A percentile compares a stretch with the other conserved stretches of the same genome.
phyloP scores from a whole-genome alignment of 2,329 filamentous ascomycete genomes.

The Fusarium hostae region DNA sequence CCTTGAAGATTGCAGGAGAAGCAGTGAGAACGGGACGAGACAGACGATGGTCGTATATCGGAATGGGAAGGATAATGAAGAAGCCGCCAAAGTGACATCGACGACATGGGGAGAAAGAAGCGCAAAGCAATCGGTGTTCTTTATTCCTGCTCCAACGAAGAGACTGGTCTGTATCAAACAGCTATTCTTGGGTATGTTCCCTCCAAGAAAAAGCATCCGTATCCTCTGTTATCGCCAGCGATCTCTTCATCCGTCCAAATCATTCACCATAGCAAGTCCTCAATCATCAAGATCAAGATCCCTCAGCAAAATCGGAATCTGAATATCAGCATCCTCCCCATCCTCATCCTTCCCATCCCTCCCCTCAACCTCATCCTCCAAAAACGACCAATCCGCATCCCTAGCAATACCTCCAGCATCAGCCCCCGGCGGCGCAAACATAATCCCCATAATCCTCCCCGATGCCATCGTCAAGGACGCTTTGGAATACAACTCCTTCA shows the following conservation, averaged over 20 bases:
- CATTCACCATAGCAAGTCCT: background rate
- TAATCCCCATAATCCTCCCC: constrained; percentile 5
- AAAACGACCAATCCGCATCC: constrained; percentile 16
- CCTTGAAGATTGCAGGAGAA: too few species aligned
- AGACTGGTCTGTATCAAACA: background rate
- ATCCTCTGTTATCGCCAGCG: background rate
- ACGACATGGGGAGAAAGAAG: accelerated
- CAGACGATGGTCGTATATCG: accelerated
- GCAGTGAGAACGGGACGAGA: background rate
- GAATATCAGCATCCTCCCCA: background rate
- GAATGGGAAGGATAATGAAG: background rate
- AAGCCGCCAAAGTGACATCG: background rate
- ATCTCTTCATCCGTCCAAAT: background rate
- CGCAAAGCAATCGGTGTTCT: background rate
- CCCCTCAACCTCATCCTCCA: background rate
- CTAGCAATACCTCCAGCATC: background rate
- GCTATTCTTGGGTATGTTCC: background rate
- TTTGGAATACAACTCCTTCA: background rate
- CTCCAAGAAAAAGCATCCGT: background rate
- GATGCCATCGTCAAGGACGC: background rate
- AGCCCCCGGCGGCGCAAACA: constrained; percentile 8
- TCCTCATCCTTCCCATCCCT: background rate
- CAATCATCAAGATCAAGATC: background rate
- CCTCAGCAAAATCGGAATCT: background rate
- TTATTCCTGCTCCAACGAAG: background rate